Conservation (phyloP, 2,329 filamentous ascomycete genomes). For the Periconia sp. region DNA sequence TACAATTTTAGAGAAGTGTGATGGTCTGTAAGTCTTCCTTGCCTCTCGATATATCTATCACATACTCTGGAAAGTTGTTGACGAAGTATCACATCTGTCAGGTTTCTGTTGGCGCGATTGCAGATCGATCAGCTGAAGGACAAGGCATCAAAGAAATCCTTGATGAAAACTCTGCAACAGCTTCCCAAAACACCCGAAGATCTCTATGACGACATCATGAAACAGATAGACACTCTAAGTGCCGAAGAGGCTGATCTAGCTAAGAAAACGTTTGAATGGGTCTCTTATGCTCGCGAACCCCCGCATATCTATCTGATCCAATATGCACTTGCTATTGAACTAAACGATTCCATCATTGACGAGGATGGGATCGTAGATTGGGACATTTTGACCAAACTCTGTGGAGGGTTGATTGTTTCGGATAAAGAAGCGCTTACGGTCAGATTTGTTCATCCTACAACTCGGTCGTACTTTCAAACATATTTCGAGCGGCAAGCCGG, state of each 20-base stretch:
- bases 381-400: not conserved
- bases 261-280: not conserved
- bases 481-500: not conserved
- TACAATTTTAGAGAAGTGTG: no score
- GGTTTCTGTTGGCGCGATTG: no score
- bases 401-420: not conserved
- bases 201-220: not conserved
- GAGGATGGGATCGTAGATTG: constrained; percentile 1
- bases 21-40: no score
- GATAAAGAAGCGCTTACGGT: not conserved
- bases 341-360: not conserved
- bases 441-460: not conserved
- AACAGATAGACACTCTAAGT: not conserved
- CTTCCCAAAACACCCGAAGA: not conserved
- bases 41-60: no score
- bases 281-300: constrained; percentile 1
- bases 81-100: no score
- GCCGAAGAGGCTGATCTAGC: not conserved
- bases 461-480: not conserved
- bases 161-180: no score
- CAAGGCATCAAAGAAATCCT: no score
- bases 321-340: constrained; percentile 1
- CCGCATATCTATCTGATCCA: not conserved
- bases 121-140: no score
- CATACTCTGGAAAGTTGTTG: no score